These are phyloP conservation scores for Albatrellus ellisii DNA, from an alignment of 768 basidiomycete species.

Conservation along the genomic window DNA sequence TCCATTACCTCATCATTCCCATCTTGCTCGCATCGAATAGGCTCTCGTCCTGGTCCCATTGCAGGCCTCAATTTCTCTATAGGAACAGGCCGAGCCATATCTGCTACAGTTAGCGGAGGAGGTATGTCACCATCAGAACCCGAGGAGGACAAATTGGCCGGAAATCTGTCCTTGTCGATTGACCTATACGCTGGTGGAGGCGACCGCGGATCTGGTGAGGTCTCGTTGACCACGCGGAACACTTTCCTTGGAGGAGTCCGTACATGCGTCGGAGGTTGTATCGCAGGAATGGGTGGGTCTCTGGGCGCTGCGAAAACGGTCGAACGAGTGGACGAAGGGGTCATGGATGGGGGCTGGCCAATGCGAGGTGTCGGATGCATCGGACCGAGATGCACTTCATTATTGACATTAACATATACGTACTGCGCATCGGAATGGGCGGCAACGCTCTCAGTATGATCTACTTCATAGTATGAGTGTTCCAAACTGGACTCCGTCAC, in stretches of 20 bases:
- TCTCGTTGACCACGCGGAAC: slow-evolving; percentile 11
- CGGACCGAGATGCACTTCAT: too few relatives aligned
- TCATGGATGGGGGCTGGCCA: background rate
- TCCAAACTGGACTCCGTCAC: background rate
- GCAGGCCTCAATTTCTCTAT: slow-evolving; percentile 1
- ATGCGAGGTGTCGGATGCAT: too few relatives aligned
- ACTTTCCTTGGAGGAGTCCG: slow-evolving; percentile 2
- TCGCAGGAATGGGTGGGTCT: background rate
- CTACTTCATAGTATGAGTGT: background rate
- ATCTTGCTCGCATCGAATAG: background rate
- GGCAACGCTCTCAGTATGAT: background rate
- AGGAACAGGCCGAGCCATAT: background rate
- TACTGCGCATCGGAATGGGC: slow-evolving; percentile 8
- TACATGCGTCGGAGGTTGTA: background rate
- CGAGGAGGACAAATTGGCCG: background rate
- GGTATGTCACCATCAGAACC: background rate
- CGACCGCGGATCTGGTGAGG: background rate
- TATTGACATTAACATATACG: slow-evolving; percentile 2
- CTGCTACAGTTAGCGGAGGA: slow-evolving; percentile 3
- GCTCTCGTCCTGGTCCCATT: background rate
- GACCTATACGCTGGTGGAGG: slow-evolving; percentile 8
- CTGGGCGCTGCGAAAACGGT: background rate
- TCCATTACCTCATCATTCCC: background rate
- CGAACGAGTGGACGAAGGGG: background rate
- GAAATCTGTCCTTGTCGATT: background rate